These are phyloP conservation scores for Castanea mollissima DNA, from an alignment of 306 rosid species.

Conservation along the genomic window DNA sequence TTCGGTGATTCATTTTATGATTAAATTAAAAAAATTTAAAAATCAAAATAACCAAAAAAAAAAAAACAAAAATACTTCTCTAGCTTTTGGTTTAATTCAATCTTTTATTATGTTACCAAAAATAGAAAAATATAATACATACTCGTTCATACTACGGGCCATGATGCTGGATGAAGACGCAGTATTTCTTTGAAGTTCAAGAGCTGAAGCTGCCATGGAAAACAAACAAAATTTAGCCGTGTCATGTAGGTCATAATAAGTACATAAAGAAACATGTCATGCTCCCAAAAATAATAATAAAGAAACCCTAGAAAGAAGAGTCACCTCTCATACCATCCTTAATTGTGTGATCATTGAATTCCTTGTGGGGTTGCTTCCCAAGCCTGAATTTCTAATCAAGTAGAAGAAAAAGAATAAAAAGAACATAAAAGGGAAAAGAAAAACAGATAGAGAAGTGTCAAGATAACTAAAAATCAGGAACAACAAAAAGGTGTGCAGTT, in stretches of 20 bases:
- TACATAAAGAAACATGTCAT: neutral
- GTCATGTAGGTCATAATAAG: neutral
- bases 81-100: neutral
- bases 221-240: neutral
- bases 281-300: neutral
- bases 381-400: constrained; percentile 82
- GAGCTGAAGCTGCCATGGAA: constrained; percentile 56
- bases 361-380: constrained; percentile 99
- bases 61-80: neutral
- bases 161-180: constrained; percentile 86
- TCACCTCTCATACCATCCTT: constrained; percentile 84
- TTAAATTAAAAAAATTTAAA: neutral
- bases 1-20: neutral
- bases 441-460: constrained; percentile 5
- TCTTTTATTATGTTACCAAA: constrained; percentile 7
- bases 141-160: constrained; percentile 97
- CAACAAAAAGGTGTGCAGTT: constrained; percentile 12
- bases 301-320: constrained; percentile 66
- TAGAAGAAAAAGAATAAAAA: constrained; percentile 28
- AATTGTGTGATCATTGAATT: constrained; percentile 90
- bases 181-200: constrained; percentile 79
- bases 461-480: constrained; percentile 11
- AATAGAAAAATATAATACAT: constrained; percentile 19
- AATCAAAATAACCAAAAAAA: neutral
- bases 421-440: neutral